These are phyloP conservation scores for Juglanconis oblonga DNA, from an alignment of 2,329 filamentous ascomycete species.

Conservation along the genomic window DNA sequence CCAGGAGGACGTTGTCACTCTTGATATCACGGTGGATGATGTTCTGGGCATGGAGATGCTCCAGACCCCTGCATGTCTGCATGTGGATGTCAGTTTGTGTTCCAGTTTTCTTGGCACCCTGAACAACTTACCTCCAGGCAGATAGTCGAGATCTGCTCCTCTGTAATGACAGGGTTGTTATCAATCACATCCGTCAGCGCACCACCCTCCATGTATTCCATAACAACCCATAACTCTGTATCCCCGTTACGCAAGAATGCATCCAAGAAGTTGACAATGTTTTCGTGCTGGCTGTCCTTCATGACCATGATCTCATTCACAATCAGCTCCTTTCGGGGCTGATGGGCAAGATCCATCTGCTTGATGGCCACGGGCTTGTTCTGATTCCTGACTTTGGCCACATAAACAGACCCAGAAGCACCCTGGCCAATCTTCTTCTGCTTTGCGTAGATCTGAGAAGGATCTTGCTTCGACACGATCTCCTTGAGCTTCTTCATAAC, in stretches of 20 bases:
- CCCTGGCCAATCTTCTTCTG: conserved; percentile 99
- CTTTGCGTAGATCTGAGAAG: conserved; percentile 93
- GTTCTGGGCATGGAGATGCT: conserved; percentile 91
- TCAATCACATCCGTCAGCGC: conserved; percentile 98
- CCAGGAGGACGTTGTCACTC: conserved; percentile 95
- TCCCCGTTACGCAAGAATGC: conserved; percentile 95
- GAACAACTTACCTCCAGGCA: conserved; percentile 77
- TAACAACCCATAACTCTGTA: conserved; percentile 96
- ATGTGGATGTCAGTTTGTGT: not conserved
- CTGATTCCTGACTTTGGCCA: conserved; percentile 88
- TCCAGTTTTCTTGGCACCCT: not conserved
- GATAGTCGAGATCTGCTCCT: conserved; percentile 97
- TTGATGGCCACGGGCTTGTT: conserved; percentile 78
- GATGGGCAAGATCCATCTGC: conserved; percentile 98
- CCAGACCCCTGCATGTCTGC: conserved; percentile 91
- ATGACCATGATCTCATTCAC: conserved; percentile 99
- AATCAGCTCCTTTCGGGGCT: conserved; percentile 95
- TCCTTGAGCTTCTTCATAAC: conserved; percentile 96
- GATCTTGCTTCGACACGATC: conserved; percentile 93
- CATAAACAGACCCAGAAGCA: conserved; percentile 95
- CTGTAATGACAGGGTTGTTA: conserved; percentile 89
- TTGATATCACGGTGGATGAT: conserved; percentile 99
- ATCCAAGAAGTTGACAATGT: conserved; percentile 98
- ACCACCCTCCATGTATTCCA: conserved; percentile 99
- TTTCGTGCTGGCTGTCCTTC: conserved; percentile 97